Percentiles rank a stretch among this genome's conserved stretches.
These are phyloP conservation scores for Helminthosporium solani DNA, from an alignment of 2,329 filamentous ascomycete genomes.

Conservation along the genomic window DNA sequence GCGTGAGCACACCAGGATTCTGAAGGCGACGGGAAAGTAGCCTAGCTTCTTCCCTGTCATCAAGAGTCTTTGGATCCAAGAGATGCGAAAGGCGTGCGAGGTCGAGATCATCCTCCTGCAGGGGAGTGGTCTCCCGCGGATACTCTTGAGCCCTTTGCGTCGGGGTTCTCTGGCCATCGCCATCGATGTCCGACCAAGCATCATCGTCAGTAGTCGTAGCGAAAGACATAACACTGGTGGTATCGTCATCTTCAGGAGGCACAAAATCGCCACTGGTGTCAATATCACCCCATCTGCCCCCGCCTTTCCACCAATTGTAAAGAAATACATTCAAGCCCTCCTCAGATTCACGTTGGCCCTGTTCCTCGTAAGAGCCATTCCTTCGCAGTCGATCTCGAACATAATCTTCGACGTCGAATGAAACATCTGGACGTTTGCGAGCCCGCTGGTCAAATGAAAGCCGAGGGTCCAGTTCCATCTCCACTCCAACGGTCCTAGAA, in stretches of 20 bases:
- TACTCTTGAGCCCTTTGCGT: slow-evolving; percentile 63
- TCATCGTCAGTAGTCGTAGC: slow-evolving; percentile 49
- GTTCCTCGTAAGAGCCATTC: slow-evolving; percentile 27
- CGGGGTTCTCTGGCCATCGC: slow-evolving; percentile 66
- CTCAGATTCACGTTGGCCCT: slow-evolving; percentile 51
- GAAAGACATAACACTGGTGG: slow-evolving; percentile 76
- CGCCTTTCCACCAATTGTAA: slow-evolving; percentile 81
- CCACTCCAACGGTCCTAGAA: slow-evolving; percentile 3
- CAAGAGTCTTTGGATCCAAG: slow-evolving; percentile 74
- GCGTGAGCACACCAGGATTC: slow-evolving; percentile 72
- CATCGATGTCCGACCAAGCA: slow-evolving; percentile 44
- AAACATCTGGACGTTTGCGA: slow-evolving; percentile 19
- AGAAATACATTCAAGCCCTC: slow-evolving; percentile 69
- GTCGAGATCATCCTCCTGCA: slow-evolving; percentile 52
- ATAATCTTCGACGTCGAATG: slow-evolving; percentile 77
- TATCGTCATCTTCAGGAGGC: slow-evolving; percentile 58
- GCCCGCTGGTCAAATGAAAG: slow-evolving; percentile 27
- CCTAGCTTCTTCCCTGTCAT: slow-evolving; percentile 78
- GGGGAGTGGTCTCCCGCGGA: slow-evolving; percentile 57
- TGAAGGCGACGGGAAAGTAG: slow-evolving; percentile 78
- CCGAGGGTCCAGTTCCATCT: slow-evolving; percentile 14
- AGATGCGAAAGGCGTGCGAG: slow-evolving; percentile 72
- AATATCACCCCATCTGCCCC: slow-evolving; percentile 80
- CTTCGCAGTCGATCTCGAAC: slow-evolving; percentile 63
- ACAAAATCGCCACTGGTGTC: slow-evolving; percentile 80